Evolutionary conservation across 768 basidiomycete genomes (phyloP), one percentile per base, ranked within the genome.

Genomic region (Xerocomellus dryophilus): DNA sequence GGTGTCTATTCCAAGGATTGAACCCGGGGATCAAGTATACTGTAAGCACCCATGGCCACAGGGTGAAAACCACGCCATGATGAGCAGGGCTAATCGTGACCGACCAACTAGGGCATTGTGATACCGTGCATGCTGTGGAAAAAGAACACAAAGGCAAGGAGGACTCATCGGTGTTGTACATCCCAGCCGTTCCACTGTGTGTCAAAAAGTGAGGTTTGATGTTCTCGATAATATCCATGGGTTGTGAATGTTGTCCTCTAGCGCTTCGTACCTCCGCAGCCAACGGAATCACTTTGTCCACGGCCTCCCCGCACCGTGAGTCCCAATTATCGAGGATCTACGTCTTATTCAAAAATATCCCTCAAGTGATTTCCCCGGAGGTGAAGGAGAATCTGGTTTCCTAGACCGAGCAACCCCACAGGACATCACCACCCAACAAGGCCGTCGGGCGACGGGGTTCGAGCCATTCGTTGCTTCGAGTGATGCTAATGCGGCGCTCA

Each of bases 11-110:
- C 83, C 85, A 0, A 69, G 52, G 17, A 82, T 88, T 2, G 70
- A 80, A 40, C 83, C 85, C 4, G 85, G 85, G 0, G 82, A 86
- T 66, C 81, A 85, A 59, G 83, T 83, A 15, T 81, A 81, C 50
- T 83, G 81, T 81, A 69, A 66, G 36, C 18, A 39, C 38, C 25
- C n/a, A 40, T 25, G 4, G 20, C 14, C 15, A n/a, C 9, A 47
- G 39, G 43, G 12, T n/a, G 43, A 18, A n/a, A n/a, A 35, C 14
- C 17, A 43, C 11, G 5, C 4, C 21, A 10, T 38, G 38, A 34
- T 36, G 8, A 31, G 7, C 14, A 40, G n/a, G 21, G 23, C 23
- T 55, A n/a, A 49, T 34, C 23, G 5, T 17, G 18, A 46, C 2
- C 0, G 17, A 21, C 9, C 18, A 8, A 17, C 21, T 43, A 81